These are phyloP conservation scores for Cylindrotheca fusiformis DNA, from an alignment of 108 stramenopile genomes.

Conservation along the genomic window DNA sequence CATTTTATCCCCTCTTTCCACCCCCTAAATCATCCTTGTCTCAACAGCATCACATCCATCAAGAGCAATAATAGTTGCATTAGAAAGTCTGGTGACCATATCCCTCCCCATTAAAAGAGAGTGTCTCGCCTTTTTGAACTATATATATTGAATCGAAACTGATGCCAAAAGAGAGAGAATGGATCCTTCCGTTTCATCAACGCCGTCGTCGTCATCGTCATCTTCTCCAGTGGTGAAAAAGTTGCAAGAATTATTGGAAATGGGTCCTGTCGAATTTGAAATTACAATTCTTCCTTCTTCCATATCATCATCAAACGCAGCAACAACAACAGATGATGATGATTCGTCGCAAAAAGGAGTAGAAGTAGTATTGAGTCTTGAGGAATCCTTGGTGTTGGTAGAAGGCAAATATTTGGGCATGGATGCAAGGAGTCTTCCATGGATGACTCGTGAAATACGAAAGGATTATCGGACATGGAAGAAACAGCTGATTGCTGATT, in stretches of 20 bases:
- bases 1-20: no score
- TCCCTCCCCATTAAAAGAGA: no score
- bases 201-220: no score
- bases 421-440: constrained; percentile 41
- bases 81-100: no score
- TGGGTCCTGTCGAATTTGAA: constrained; percentile 23
- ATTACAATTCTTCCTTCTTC: constrained; percentile 18
- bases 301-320: background rate
- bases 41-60: no score
- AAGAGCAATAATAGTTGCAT: no score
- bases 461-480: constrained; percentile 19
- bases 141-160: no score
- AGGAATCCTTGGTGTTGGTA: constrained; percentile 26
- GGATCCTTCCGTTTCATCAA: no score
- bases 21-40: no score
- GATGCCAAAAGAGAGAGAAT: no score
- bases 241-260: constrained; percentile 1
- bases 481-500: background rate
- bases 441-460: constrained; percentile 38
- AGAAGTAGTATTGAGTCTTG: constrained; percentile 2
- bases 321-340: no score
- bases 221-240: constrained; percentile 5
- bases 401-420: constrained; percentile 37
- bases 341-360: background rate
- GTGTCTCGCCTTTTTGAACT: no score